Evolutionary conservation across 768 basidiomycete genomes (phyloP), one percentile per base, ranked within the genome.

Genomic region (Xanthoconium stramineum): DNA sequence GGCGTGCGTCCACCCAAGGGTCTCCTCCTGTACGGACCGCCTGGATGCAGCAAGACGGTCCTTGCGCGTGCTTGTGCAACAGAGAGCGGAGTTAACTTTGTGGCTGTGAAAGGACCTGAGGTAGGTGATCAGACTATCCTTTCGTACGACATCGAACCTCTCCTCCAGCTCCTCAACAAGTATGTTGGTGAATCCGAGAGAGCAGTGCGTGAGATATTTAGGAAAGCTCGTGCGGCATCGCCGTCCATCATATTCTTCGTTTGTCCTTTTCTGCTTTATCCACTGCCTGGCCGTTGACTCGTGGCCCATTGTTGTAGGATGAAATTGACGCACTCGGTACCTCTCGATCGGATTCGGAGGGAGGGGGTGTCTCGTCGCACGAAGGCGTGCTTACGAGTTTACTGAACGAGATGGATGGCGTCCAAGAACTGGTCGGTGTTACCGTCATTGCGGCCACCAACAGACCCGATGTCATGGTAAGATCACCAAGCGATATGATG

Each of bases 211-310:
- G 96, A 98, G 66, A 88, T 95, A 53, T 99, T 99, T 73, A 78
- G 91, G 50, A 99, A 97, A 71, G 97, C 97, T 3, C 83, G 95
- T 35, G 89, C 91, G 7, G 94, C 94, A 6, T 84, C 96, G 1
- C 97, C 97, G 0, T 94, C 94, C 5, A 96, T 99, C 63, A 81
- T 99, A 43, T 98, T 99, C 74, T 97, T 99, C 67, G 96, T 97
- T 59, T 64, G 91, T 49, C 33, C 28, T 12, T 30, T 45, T 40
- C 20, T 38, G 29, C 24, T 12, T 54, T 30, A 17, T 37, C 35
- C 10, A 15, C 3, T 37, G 7, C 32, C 20, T 38, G 55, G 38
- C 30, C 28, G 32, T 37, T 62, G 30, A 58, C 43, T 29, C 20
- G 37, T 37, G 13, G 24, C n/a, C n/a, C 17, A 3, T 40, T 42